Percentiles rank a stretch among this genome's conserved stretches.
Conservation (phyloP, 768 basidiomycete species). For the Rhodotorula paludigena region DNA sequence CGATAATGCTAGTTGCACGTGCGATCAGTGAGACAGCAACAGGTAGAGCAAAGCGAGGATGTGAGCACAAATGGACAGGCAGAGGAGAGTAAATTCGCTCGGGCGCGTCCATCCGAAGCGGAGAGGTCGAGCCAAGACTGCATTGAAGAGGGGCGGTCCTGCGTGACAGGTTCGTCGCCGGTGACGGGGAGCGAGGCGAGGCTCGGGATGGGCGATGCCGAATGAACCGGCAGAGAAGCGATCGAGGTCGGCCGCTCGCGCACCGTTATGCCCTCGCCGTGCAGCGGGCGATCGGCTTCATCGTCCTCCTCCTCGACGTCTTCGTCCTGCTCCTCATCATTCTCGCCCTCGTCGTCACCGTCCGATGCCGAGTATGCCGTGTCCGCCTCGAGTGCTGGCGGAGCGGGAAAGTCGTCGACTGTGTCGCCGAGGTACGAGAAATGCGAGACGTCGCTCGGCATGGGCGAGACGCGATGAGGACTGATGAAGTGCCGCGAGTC, state of each 20-base stretch:
- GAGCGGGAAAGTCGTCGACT: conserved; percentile 12
- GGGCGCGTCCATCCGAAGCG: conserved; percentile 1
- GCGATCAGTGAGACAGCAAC: background rate
- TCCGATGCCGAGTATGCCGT: background rate
- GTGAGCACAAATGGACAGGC: background rate
- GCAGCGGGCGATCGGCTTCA: background rate
- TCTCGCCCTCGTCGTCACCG: conserved; percentile 10
- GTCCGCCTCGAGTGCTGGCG: background rate
- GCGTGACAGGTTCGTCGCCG: too few relatives aligned
- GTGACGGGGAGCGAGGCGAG: background rate
- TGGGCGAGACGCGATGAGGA: background rate
- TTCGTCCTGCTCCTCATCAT: conserved; percentile 5
- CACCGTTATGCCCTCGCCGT: background rate
- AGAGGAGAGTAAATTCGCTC: background rate
- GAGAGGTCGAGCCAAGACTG: conserved; percentile 16
- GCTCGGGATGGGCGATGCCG: background rate
- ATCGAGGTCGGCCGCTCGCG: background rate
- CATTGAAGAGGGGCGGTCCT: background rate
- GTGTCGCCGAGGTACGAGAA: background rate
- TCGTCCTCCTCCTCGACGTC: conserved; percentile 5
- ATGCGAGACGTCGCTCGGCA: background rate
- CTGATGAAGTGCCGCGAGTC: background rate
- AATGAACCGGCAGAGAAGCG: background rate
- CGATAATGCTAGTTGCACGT: too few relatives aligned
- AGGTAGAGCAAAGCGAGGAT: background rate